Conservation (phyloP, 306 rosid species). For the Cicer pinnatifidum region DNA sequence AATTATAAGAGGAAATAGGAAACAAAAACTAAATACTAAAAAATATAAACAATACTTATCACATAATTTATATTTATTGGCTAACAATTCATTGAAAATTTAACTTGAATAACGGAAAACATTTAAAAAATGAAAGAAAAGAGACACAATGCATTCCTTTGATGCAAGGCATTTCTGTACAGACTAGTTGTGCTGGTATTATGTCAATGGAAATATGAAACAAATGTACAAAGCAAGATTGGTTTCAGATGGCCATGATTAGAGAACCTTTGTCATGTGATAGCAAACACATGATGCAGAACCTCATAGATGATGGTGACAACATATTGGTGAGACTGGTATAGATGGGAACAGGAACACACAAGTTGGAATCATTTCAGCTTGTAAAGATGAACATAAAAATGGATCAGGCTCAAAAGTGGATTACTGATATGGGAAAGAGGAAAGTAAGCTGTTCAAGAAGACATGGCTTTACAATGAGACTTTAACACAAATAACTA, state of each 20-base stretch:
- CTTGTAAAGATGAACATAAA: not conserved
- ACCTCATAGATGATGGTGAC: constrained; percentile 2
- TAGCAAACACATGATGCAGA: constrained; percentile 9
- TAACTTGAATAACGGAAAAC: not conserved
- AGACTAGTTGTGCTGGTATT: constrained; percentile 1
- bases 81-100: constrained; percentile 14
- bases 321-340: not conserved
- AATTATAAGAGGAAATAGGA: constrained; percentile 19
- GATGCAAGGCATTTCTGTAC: constrained; percentile 27
- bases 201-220: constrained; percentile 14
- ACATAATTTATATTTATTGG: constrained; percentile 6
- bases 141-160: not conserved
- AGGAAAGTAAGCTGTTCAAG: not conserved
- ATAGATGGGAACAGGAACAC: not conserved
- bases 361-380: constrained; percentile 12
- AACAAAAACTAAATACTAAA: not conserved
- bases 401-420: not conserved
- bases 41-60: not conserved
- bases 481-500: not conserved
- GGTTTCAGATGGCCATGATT: not conserved
- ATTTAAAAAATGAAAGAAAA: not conserved
- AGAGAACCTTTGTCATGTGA: constrained; percentile 31
- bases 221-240: not conserved
- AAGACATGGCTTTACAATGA: not conserved
- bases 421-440: not conserved